Percentiles rank a stretch among this genome's conserved stretches.
Evolutionary conservation across 116 monocot species (phyloP).

Genomic region (Posidonia oceanica): DNA sequence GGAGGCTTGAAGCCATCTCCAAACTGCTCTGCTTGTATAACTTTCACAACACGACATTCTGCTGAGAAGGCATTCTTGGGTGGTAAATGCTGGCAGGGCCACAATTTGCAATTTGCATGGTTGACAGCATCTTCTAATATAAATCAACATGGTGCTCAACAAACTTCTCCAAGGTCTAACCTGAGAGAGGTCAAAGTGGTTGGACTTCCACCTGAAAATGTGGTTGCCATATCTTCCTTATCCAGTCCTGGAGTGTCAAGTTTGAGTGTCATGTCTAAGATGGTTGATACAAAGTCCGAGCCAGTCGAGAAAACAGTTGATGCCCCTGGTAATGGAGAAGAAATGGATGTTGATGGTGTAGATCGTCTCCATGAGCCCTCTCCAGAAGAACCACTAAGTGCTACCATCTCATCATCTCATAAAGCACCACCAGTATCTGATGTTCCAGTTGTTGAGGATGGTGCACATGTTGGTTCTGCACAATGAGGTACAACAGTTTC

Average conservation of each 20-base stretch:
- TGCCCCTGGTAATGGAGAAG: conserved; percentile 5
- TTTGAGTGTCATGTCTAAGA: neutral
- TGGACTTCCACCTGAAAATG: conserved; percentile 6
- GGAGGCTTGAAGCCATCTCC: conserved; percentile 15
- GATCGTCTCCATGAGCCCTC: conserved; percentile 7
- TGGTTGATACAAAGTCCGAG: neutral
- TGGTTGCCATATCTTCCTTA: conserved; percentile 24
- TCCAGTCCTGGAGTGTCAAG: neutral
- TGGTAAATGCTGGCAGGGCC: conserved; percentile 69
- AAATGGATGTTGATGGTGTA: conserved; percentile 6
- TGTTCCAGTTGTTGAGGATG: conserved; percentile 16
- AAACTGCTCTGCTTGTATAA: conserved; percentile 29
- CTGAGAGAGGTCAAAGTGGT: conserved; percentile 6
- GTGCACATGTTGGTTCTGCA: conserved; percentile 1
- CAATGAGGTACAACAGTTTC: conserved; percentile 17
- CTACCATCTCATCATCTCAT: conserved; percentile 4
- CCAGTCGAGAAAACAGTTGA: neutral
- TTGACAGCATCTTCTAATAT: conserved; percentile 13
- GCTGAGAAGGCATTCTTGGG: conserved; percentile 68
- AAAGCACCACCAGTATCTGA: conserved; percentile 4
- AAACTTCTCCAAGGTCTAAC: conserved; percentile 13
- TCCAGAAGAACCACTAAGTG: conserved; percentile 1
- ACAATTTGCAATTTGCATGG: conserved; percentile 65
- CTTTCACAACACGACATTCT: conserved; percentile 46
- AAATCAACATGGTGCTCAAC: conserved; percentile 9